Conservation (phyloP, 2,329 filamentous ascomycete species). For the Amauroascus niger region DNA sequence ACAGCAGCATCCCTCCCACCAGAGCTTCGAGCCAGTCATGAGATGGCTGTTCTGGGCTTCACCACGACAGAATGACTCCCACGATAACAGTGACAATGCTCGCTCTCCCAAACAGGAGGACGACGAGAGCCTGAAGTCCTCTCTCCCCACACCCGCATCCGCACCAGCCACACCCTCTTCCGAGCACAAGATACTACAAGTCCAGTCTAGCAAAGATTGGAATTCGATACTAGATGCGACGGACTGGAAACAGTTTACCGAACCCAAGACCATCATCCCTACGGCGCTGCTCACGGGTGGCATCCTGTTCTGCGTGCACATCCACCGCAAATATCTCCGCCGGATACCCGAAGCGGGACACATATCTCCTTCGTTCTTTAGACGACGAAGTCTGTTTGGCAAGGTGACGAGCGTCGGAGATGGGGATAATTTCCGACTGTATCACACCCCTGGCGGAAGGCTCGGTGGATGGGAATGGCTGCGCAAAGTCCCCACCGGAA, state of each 20-base stretch:
- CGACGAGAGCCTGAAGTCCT: constrained; percentile 8
- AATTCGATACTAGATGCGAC: constrained; percentile 36
- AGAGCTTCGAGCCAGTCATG: constrained; percentile 33
- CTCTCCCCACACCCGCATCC: constrained; percentile 9
- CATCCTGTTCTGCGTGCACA: constrained; percentile 28
- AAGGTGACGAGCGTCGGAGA: constrained; percentile 89
- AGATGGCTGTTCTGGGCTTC: constrained; percentile 43
- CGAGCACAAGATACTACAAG: constrained; percentile 21
- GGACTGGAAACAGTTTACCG: constrained; percentile 32
- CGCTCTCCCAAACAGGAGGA: neutral
- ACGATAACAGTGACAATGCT: constrained; percentile 3
- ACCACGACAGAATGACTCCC: constrained; percentile 22
- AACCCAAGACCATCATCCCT: constrained; percentile 30
- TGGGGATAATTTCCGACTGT: constrained; percentile 90
- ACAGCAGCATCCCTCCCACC: constrained; percentile 3
- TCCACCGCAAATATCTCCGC: constrained; percentile 54
- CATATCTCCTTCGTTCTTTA: constrained; percentile 65
- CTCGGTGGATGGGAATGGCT: constrained; percentile 89
- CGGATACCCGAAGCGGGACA: constrained; percentile 70
- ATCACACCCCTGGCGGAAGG: constrained; percentile 85
- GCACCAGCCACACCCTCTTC: constrained; percentile 18
- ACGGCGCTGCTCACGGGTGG: constrained; percentile 32
- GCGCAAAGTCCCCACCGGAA: constrained; percentile 60
- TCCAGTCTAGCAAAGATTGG: constrained; percentile 29
- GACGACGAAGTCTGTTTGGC: constrained; percentile 67